A percentile compares a stretch with the other conserved stretches of the same genome.
phyloP scores from a whole-genome alignment of 202 grass and related monocot species.

The Saccharum hybrid region DNA sequence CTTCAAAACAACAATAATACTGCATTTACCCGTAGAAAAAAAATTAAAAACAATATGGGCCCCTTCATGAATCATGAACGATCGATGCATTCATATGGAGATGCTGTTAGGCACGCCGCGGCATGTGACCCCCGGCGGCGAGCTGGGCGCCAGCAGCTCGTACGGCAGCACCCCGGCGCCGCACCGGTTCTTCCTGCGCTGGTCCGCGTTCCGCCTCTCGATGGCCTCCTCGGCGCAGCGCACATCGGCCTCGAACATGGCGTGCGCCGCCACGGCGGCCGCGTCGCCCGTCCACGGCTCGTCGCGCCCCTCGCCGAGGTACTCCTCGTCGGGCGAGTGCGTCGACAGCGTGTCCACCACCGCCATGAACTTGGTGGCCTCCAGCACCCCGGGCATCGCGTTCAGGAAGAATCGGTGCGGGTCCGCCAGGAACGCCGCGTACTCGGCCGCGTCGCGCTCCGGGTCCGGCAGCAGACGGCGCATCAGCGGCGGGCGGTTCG shows the following conservation, averaged over 20 bases:
- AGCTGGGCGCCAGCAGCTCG: slow-evolving; percentile 88
- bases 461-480: slow-evolving; percentile 77
- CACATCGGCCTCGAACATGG: slow-evolving; percentile 70
- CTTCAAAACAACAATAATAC: not conserved
- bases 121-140: slow-evolving; percentile 81
- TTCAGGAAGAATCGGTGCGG: slow-evolving; percentile 91
- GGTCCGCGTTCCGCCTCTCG: slow-evolving; percentile 67
- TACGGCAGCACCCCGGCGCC: slow-evolving; percentile 92
- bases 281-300: slow-evolving; percentile 81
- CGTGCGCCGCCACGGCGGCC: slow-evolving; percentile 57
- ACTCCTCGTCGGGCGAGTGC: slow-evolving; percentile 99
- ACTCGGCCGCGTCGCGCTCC: slow-evolving; percentile 61
- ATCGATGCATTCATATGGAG: slow-evolving; percentile 62
- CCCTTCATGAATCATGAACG: not conserved
- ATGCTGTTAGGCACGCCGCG: slow-evolving; percentile 97
- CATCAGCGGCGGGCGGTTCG: slow-evolving; percentile 83
- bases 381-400: slow-evolving; percentile 82
- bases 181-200: slow-evolving; percentile 66
- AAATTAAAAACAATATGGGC: not conserved
- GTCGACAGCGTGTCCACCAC: slow-evolving; percentile 97
- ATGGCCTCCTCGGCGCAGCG: slow-evolving; percentile 71
- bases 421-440: slow-evolving; percentile 73
- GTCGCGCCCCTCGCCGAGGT: slow-evolving; percentile 72
- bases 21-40: not conserved
- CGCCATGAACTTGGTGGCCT: slow-evolving; percentile 99